Conservation (phyloP, 495 filamentous ascomycete species). For the Aspergillus bridgeri region DNA sequence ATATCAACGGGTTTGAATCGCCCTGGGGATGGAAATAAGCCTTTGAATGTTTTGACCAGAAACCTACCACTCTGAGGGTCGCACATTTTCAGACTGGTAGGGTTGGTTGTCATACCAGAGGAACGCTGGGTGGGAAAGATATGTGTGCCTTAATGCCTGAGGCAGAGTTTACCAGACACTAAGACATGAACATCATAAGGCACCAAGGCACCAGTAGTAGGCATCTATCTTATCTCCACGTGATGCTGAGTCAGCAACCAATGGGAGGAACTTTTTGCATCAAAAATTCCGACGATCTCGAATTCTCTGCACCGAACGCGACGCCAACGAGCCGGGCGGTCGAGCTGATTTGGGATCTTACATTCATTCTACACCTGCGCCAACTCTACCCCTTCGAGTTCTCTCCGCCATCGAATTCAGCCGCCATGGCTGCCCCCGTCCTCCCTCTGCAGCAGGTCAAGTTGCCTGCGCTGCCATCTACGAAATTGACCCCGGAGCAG, state of each 20-base stretch:
- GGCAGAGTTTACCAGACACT: no score
- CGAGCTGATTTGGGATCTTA: background rate
- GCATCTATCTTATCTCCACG: background rate
- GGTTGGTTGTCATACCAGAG: no score
- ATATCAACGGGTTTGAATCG: no score
- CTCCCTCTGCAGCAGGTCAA: slow-evolving; percentile 77
- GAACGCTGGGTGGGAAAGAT: no score
- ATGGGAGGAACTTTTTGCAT: background rate
- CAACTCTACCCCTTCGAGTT: no score
- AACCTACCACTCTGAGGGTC: no score
- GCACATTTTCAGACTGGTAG: no score
- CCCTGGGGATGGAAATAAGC: no score
- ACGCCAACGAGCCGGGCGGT: background rate
- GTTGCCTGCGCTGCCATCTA: slow-evolving; percentile 59
- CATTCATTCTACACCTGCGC: background rate
- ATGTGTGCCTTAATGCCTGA: background rate
- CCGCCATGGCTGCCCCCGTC: slow-evolving; percentile 82
- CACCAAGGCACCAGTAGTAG: background rate
- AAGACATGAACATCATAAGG: no score
- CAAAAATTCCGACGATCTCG: background rate
- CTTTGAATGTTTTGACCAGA: no score
- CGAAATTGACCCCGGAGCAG: slow-evolving; percentile 74
- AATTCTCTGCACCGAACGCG: background rate
- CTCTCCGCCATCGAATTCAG: no score
- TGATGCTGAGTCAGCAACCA: background rate